Evolutionary conservation across 2,329 filamentous ascomycete species (phyloP).

Genomic region (Colletotrichum sansevieriae): DNA sequence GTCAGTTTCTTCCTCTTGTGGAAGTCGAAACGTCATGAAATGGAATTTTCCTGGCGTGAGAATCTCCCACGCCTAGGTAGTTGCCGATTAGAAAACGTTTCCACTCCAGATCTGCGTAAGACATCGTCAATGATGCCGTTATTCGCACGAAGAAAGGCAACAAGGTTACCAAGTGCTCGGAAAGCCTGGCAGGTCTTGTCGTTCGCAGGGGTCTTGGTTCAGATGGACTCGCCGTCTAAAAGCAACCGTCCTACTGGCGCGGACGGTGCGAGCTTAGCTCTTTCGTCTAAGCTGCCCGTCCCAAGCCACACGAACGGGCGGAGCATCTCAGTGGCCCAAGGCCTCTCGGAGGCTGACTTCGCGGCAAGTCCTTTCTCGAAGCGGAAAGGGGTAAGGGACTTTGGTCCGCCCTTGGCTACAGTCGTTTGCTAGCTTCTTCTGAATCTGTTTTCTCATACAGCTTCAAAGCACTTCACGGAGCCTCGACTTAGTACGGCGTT

Average conservation of each 20-base stretch:
- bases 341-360: slow-evolving; percentile 21
- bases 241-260: slow-evolving; percentile 12
- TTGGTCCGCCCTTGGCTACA: slow-evolving; percentile 14
- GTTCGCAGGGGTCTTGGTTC: slow-evolving; percentile 13
- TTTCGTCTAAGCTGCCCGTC: background rate
- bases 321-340: slow-evolving; percentile 30
- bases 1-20: no score
- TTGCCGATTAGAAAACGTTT: no score
- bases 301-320: slow-evolving; percentile 19
- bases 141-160: background rate
- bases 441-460: slow-evolving; percentile 10
- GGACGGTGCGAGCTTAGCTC: slow-evolving; percentile 22
- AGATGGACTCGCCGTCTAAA: slow-evolving; percentile 16
- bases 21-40: no score
- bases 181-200: slow-evolving; percentile 18
- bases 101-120: background rate
- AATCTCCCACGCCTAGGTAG: background rate
- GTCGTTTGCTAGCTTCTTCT: background rate
- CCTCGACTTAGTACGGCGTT: background rate
- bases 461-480: slow-evolving; percentile 14
- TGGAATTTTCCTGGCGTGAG: slow-evolving; percentile 7
- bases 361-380: slow-evolving; percentile 26
- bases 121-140: background rate
- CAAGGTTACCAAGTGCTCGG: slow-evolving; percentile 23
- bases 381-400: slow-evolving; percentile 14